Percentiles rank a stretch among this genome's conserved stretches.
phyloP scores from a whole-genome alignment of 441 rosid species.

The Bruguiera hainesii region DNA sequence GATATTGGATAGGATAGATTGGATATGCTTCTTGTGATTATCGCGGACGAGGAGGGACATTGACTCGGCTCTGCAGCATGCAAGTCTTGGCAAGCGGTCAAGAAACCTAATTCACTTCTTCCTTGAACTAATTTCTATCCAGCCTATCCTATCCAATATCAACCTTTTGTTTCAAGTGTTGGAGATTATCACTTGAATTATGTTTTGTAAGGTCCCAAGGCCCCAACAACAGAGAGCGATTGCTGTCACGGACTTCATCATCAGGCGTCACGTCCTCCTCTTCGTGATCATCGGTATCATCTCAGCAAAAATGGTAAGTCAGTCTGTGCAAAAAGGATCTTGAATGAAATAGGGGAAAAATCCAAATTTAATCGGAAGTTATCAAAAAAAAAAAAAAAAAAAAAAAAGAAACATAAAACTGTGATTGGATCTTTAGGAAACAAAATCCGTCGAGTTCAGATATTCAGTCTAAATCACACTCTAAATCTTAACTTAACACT shows the following conservation, averaged over 20 bases:
- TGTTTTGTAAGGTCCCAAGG: constrained; percentile 9
- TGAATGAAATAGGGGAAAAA: no score
- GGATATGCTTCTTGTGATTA: background rate
- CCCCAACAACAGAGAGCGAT: constrained; percentile 14
- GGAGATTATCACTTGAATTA: constrained; percentile 16
- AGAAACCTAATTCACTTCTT: no score
- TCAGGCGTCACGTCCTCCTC: constrained; percentile 29
- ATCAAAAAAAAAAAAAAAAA: no score
- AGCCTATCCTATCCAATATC: constrained; percentile 17
- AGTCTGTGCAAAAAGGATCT: no score
- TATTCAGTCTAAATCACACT: no score
- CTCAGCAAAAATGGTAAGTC: constrained; percentile 1
- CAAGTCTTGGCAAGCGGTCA: no score
- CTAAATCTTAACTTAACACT: no score
- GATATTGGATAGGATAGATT: constrained; percentile 19
- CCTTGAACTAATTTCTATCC: background rate
- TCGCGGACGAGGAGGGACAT: no score
- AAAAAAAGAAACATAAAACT: constrained; percentile 10
- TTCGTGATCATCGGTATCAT: constrained; percentile 31
- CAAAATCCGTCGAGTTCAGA: no score
- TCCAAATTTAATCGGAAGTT: no score
- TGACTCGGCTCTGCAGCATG: no score
- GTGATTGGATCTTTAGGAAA: no score
- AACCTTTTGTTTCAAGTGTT: constrained; percentile 21
- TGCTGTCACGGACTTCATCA: constrained; percentile 10